Evolutionary conservation across 257 asterid species (phyloP).

Genomic region (Nicotiana noctiflora): DNA sequence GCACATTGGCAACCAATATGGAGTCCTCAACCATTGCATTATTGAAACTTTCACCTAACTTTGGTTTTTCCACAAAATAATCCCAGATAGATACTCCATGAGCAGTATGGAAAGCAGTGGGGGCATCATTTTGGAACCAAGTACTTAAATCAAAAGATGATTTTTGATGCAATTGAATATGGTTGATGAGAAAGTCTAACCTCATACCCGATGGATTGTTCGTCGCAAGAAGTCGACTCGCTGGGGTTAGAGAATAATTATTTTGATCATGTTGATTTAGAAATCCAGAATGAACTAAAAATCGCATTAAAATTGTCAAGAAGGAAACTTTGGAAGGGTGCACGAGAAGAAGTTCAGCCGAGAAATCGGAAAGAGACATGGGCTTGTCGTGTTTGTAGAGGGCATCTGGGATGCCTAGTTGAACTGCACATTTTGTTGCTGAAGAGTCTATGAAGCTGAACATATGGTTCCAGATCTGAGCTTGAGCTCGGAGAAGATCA

Average conservation of each 20-base stretch:
- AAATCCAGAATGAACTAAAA: not conserved
- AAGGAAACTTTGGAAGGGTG: not conserved
- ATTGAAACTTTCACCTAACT: not conserved
- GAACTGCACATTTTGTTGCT: conserved; percentile 12
- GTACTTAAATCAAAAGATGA: not conserved
- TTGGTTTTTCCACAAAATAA: not conserved
- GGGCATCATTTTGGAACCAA: conserved; percentile 4
- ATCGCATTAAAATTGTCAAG: conserved; percentile 4
- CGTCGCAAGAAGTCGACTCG: not conserved
- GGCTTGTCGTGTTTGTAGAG: conserved; percentile 18
- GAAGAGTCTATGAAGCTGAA: conserved; percentile 8
- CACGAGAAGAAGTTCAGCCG: not conserved
- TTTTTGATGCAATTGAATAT: not conserved
- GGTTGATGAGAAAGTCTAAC: not conserved
- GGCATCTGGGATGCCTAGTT: conserved; percentile 5
- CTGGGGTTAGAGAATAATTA: not conserved
- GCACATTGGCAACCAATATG: too few relatives aligned
- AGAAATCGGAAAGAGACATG: conserved; percentile 1
- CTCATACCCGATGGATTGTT: not conserved
- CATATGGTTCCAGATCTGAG: conserved; percentile 13
- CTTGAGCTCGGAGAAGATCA: too few relatives aligned
- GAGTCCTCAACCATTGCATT: not conserved
- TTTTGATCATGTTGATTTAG: not conserved
- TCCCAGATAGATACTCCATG: conserved; percentile 1
- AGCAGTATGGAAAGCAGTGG: not conserved